Evolutionary conservation across 1,284 basidiomycete species (phyloP).

Genomic region (Austroboletus niveus): DNA sequence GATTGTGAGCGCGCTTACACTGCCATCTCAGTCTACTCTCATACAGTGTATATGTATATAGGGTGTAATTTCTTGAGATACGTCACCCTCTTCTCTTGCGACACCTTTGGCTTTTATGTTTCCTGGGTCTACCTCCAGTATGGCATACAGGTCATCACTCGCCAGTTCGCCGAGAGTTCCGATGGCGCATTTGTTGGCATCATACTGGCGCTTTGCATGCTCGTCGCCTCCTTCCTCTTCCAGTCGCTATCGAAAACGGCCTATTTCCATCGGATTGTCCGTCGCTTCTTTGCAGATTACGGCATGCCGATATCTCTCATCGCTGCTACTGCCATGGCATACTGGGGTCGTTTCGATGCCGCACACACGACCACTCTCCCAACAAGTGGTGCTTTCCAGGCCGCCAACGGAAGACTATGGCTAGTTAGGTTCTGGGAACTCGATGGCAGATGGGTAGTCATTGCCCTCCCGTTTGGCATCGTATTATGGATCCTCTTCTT

Average conservation of each 20-base stretch:
- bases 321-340: conserved; percentile 72
- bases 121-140: conserved; percentile 89
- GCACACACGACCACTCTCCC: conserved; percentile 70
- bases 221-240: conserved; percentile 73
- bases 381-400: conserved; percentile 64
- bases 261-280: conserved; percentile 70
- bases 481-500: conserved; percentile 73
- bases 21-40: neutral
- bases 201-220: conserved; percentile 76
- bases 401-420: conserved; percentile 79
- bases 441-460: conserved; percentile 86
- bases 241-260: conserved; percentile 59
- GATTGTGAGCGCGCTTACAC: conserved; percentile 56
- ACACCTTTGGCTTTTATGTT: conserved; percentile 94
- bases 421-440: conserved; percentile 91
- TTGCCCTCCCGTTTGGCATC: conserved; percentile 73
- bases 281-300: conserved; percentile 80
- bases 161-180: conserved; percentile 53
- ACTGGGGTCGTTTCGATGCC: conserved; percentile 78
- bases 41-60: conserved; percentile 31
- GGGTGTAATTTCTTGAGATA: conserved; percentile 83
- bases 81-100: conserved; percentile 89
- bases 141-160: conserved; percentile 78
- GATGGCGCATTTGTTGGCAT: conserved; percentile 70
- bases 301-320: conserved; percentile 87